Conservation (phyloP, 805 yeast genomes). For the Scheffersomyces lignosus region DNA sequence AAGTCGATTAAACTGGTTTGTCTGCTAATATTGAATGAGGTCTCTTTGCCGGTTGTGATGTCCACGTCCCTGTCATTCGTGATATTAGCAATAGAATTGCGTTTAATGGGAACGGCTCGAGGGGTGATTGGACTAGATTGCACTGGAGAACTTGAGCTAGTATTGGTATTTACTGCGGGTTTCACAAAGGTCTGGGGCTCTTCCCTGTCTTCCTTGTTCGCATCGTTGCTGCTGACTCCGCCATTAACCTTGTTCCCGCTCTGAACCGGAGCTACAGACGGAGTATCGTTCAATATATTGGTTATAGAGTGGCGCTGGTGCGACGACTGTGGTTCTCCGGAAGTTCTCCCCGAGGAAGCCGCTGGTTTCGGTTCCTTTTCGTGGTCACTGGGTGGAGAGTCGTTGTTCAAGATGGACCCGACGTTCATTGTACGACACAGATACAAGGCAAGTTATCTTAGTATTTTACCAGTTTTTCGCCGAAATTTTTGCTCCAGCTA, state of each 20-base stretch:
- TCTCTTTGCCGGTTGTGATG: conserved; percentile 36
- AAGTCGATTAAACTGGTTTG: conserved; percentile 10
- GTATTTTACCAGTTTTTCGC: too few relatives aligned
- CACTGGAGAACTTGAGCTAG: too few relatives aligned
- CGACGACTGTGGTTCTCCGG: conserved; percentile 4
- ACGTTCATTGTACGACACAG: conserved; percentile 39
- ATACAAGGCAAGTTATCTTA: too few relatives aligned
- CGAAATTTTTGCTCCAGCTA: too few relatives aligned
- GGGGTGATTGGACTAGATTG: background rate
- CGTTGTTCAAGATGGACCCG: conserved; percentile 38
- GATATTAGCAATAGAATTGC: conserved; percentile 26
- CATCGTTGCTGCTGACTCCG: too few relatives aligned
- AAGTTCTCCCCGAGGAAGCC: background rate
- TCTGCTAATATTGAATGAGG: conserved; percentile 34
- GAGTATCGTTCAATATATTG: conserved; percentile 24
- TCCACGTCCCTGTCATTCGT: conserved; percentile 50
- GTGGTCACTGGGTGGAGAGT: conserved; percentile 27
- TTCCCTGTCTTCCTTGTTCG: background rate
- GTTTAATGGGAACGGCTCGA: conserved; percentile 6
- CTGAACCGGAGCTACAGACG: conserved; percentile 1
- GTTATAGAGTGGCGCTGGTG: conserved; percentile 31
- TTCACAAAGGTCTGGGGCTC: background rate
- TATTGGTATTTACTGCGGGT: too few relatives aligned
- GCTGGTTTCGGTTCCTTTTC: conserved; percentile 5
- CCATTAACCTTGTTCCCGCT: too few relatives aligned